Evolutionary conservation across 1,139 yeast species (phyloP), one percentile per base, ranked within the genome.

Genomic region (Kodamaea anthophila): DNA sequence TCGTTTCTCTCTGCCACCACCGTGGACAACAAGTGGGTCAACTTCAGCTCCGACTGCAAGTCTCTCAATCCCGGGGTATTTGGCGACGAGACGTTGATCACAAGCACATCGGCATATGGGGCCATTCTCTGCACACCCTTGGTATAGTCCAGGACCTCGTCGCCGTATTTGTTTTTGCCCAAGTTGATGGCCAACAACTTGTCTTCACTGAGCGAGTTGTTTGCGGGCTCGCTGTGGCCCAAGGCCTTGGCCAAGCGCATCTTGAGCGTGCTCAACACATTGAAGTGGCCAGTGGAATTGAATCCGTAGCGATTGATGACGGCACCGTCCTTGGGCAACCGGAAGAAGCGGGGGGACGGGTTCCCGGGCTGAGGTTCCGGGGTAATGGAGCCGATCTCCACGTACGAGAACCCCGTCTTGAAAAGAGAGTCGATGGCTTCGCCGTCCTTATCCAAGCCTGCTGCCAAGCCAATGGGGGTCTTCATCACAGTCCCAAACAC

Each of bases 291-390:
- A 29, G 74, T 70, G 3, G 96, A 86, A 51, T 91, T 88, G 69
- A 91, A 88, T 1, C 98, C 98, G 49, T 88, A 88, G 39, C 97
- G 68, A 58, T 88, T 88, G 44, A 88, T 86, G 24, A 87, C 95
- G 2, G 96, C 96, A 32, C 75, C 81, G 52, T 91, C 97, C 40
- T 74, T 65, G 7, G 84, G 77, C 36, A 91, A 65, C 47, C 98
- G 73, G 62, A 87, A 88, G 47, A 88, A 85, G 40, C 98, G 68
- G 11, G 97, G 97, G 45, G 63, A 56, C 6, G 96, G 94, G 58
- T 88, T 88, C 24, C 98, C 98, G 5, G 94, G 88, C 58, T 88
- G 96, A 1, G 96, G 83, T 40, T 70, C 65, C 3, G 98, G 97
- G 4, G 98, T 88, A 28, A 91, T 77, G 3, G 95, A 83, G 1